These are phyloP conservation scores for Globisporangium cylindrosporum DNA, from an alignment of 352 stramenopile genomes.

Conservation along the genomic window DNA sequence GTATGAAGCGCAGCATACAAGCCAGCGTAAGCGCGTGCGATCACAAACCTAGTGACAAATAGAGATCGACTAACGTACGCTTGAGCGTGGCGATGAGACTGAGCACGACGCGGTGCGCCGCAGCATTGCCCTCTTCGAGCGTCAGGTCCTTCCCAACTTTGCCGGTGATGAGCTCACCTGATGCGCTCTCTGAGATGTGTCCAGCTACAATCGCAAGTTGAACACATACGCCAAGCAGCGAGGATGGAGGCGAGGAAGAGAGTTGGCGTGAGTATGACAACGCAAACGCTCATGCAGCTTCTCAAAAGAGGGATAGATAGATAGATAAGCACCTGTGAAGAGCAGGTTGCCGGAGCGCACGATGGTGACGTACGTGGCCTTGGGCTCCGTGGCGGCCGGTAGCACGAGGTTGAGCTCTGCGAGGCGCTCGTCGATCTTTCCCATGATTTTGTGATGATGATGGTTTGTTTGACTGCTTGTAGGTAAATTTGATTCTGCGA, in stretches of 20 bases:
- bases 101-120: conserved; percentile 71
- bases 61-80: conserved; percentile 24
- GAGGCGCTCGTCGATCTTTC: conserved; percentile 58
- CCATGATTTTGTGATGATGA: conserved; percentile 12
- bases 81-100: conserved; percentile 88
- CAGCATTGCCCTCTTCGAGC: conserved; percentile 81
- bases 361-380: conserved; percentile 65
- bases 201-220: conserved; percentile 29
- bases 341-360: conserved; percentile 68
- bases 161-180: conserved; percentile 71
- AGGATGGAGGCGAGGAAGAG: no score
- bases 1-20: background rate
- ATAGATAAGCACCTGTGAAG: conserved; percentile 44
- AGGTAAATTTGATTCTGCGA: no score
- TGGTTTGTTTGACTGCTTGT: no score
- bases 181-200: conserved; percentile 48
- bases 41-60: no score
- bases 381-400: conserved; percentile 50
- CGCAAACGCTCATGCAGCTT: no score
- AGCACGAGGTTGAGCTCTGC: conserved; percentile 65
- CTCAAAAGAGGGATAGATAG: no score
- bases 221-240: background rate
- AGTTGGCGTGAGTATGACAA: no score
- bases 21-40: no score
- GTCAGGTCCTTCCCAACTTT: conserved; percentile 82